These are phyloP conservation scores for Neofusicoccum umdonicola DNA, from an alignment of 2,329 filamentous ascomycete species.

Conservation along the genomic window DNA sequence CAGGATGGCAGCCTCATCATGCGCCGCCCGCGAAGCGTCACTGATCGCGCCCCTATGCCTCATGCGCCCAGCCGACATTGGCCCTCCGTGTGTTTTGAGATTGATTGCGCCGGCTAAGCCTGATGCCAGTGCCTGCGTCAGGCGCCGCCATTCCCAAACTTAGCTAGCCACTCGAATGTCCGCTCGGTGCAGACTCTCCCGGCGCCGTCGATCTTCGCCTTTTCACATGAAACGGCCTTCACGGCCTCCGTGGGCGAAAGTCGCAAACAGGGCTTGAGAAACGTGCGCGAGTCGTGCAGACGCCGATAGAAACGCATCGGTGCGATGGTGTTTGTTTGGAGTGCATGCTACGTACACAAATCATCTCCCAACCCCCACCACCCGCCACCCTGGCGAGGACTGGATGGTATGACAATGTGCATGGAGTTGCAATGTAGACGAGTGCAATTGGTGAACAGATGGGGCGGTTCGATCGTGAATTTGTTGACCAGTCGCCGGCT, in stretches of 20 bases:
- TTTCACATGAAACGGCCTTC: constrained; percentile 8
- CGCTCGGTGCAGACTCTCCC: constrained; percentile 2
- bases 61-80: constrained; percentile 10
- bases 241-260: not conserved
- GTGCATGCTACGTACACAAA: no score
- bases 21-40: not conserved
- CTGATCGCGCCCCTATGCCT: not conserved
- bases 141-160: constrained; percentile 5
- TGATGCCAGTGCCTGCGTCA: constrained; percentile 15
- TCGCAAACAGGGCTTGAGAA: not conserved
- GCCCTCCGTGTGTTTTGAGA: constrained; percentile 3
- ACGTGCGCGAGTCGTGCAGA: not conserved
- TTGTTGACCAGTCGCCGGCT: no score
- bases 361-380: no score
- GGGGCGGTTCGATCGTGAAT: no score
- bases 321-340: no score
- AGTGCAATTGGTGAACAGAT: no score
- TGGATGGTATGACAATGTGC: no score
- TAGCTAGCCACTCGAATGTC: constrained; percentile 5
- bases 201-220: not conserved
- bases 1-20: constrained; percentile 5
- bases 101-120: constrained; percentile 2
- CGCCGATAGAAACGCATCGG: no score
- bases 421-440: no score
- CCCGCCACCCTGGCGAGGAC: not conserved